Base-by-base conservation (phyloP, 192 early-diverging fungal genomes). In the Umbelopsis vinacea region DNA sequence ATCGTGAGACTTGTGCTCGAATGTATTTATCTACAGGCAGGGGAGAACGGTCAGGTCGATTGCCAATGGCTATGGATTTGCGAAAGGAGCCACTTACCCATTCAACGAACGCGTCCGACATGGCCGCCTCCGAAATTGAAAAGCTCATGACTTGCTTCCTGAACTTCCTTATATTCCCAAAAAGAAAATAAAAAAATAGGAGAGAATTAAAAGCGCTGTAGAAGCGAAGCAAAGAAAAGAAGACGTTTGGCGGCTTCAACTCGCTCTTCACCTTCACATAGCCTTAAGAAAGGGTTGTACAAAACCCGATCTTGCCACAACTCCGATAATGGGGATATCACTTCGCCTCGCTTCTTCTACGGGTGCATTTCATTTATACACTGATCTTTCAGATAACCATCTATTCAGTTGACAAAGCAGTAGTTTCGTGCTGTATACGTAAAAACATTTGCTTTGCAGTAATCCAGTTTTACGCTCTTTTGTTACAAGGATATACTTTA, bases 21-120 rank as follows among this genome's bases (percentile, higher is more conserved):
- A 90, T 3, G 91, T 87, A 71, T 90, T 91, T 71, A 91, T 81
- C 92, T 85, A 74, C 38, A 60, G 19, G 0, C 38, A 60, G 19
- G 0, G 53, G 21, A 40, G 3, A 68, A 22, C 46, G 19, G 11
- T 35, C 69, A 48, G 9, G 12, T 23, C 29, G 19, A 7, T 54
- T 69, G 11, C 11, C 40, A 43, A 12, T 43, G 11, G 11, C 29
- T 29, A 29, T 29, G 1, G 29, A 3, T 29, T 24, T 26, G 57
- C 6, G 40, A 45, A 45, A 21, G 63, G 46, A 45, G 46, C 50
- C 24, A 71, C 50, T 55, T 76, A 74, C 79, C 79, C 79, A 80
- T 76, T 80, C 79, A 4, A 80, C 75, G 48, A 76, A 73, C 66
- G 57, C 57, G 57, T 63, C 57, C 57, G 57, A 63, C 57, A 35